Evolutionary conservation across 352 stramenopile species (phyloP), one percentile per base, ranked within the genome.

Genomic region (Phytophthora citrophthora): DNA sequence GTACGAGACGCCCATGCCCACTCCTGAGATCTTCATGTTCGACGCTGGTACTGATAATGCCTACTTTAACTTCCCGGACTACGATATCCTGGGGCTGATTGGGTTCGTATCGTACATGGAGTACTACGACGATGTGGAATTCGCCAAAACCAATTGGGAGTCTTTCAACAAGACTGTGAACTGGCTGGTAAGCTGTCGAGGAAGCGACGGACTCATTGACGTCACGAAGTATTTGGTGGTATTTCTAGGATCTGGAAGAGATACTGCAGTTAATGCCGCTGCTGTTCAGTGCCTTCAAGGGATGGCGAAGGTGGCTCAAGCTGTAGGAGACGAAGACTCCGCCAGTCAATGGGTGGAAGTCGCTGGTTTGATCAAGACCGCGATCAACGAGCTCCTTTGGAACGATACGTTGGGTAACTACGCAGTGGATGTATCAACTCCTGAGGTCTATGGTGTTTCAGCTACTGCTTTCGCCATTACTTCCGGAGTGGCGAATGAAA

Each of bases 41-140:
- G 34, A 74, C 43, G 66, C 61, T 18, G 67, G 55, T 10, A 71
- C 45, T 10, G 26, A 24, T 5, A n/a, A 54, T 13, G 52, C 52
- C 4, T 63, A 60, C 26, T 54, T 54, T 15, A 53, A 62, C 18
- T 70, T 72, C 48, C 68, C 62, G 0, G 68, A 72, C 56, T 72
- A 76, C n/a, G 67, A 62, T 8, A 72, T 76, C 12, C 41, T 76
- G n/a, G 63, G 68, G 2, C 52, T 76, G 5, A 61, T 72, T 15
- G 68, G 68, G 2, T 61, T 76, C 15, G 63, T 63, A 6, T 72
- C 68, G 1, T 76, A 70, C 57, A 76, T 76, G 68, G 68, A 76
- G 23, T 76, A 76, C 49, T 76, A 54, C 41, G 51, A 76, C 39
- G 62, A 58, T 41, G 16, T 69, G 2, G 52, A 20, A 0, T 76